Conservation (phyloP, 352 stramenopile species). For the Hyaloperonospora brassicae region DNA sequence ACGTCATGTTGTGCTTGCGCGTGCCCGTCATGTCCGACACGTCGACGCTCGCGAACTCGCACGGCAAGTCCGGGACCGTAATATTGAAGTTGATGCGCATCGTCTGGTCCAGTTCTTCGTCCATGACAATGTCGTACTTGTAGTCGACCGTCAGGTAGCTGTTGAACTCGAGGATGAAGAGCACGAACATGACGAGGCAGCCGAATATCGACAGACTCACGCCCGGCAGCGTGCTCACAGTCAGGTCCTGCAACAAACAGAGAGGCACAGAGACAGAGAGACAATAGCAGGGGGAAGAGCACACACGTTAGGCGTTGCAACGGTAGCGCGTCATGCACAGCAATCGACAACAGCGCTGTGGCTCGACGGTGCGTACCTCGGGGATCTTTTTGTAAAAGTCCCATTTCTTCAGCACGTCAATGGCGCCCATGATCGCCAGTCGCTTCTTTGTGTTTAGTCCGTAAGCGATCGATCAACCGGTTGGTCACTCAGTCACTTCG, state of each 20-base stretch:
- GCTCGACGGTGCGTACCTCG: conserved; percentile 33
- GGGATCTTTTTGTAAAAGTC: conserved; percentile 91
- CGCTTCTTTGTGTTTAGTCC: no score
- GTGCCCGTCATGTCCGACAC: conserved; percentile 96
- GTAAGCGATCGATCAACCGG: not conserved
- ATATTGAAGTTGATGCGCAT: conserved; percentile 99
- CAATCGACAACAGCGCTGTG: not conserved
- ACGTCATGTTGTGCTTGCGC: conserved; percentile 97
- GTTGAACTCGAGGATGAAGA: conserved; percentile 88
- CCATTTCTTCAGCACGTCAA: conserved; percentile 87
- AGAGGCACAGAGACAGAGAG: not conserved
- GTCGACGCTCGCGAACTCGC: conserved; percentile 94
- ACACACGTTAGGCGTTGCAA: not conserved
- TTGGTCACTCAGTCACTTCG: not conserved
- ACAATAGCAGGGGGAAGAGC: not conserved
- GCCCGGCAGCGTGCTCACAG: conserved; percentile 76
- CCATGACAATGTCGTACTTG: conserved; percentile 86
- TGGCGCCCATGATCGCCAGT: conserved; percentile 49
- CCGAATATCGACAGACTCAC: conserved; percentile 78
- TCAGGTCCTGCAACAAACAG: conserved; percentile 52
- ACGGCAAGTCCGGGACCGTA: conserved; percentile 94
- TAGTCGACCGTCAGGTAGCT: conserved; percentile 80
- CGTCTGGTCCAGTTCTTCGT: conserved; percentile 75
- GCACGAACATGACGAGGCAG: conserved; percentile 85
- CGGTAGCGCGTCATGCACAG: not conserved